Evolutionary conservation across 2,329 filamentous ascomycete genomes (phyloP), one percentile per base, ranked within the genome.

Genomic region (Macroventuria anomochaeta): DNA sequence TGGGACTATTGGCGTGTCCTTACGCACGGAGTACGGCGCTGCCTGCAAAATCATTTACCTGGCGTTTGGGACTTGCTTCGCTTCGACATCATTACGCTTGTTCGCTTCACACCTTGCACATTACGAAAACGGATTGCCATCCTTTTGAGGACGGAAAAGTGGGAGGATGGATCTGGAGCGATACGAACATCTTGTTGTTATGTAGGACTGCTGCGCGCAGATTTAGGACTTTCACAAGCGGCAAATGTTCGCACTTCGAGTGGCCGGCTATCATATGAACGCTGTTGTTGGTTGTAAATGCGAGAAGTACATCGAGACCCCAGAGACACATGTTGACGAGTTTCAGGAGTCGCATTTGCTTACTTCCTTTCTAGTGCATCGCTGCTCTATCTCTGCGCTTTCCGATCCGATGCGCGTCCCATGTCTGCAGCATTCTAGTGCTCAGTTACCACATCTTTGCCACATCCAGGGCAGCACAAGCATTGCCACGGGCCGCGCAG

Each of bases 21-120:
- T 32, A 43, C 26, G 20, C 17, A 39, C 23, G 51, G 51, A 43
- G 55, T 54, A 33, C 29, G 55, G 55, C 55, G 50, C 40, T 25
- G 46, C 17, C 32, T 44, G 28, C 37, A 50, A 47, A 44, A 57
- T 49, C 44, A 57, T 50, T 43, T 54, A 54, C 46, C 44, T 48
- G 51, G 51, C 40, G 51, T 54, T 54, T 54, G 37, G 44, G 32
- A 25, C 28, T n/a, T 17, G 23, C 26, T 51, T 43, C 33, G 13
- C 17, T 39, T 43, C 47, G 26, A 32, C 25, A 26, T 33, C 17
- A 21, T 20, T 31, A 32, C 33, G 28, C 25, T 43, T 47, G 38
- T 53, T 53, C 50, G 26, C 37, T 53, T 48, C 50, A 32, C 43
- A 29, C 21, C 31, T 21, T 18, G 38, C 37, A 29, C 39, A 18